Conservation (phyloP, 805 yeast species). For the Myxozyma melibiosi region DNA sequence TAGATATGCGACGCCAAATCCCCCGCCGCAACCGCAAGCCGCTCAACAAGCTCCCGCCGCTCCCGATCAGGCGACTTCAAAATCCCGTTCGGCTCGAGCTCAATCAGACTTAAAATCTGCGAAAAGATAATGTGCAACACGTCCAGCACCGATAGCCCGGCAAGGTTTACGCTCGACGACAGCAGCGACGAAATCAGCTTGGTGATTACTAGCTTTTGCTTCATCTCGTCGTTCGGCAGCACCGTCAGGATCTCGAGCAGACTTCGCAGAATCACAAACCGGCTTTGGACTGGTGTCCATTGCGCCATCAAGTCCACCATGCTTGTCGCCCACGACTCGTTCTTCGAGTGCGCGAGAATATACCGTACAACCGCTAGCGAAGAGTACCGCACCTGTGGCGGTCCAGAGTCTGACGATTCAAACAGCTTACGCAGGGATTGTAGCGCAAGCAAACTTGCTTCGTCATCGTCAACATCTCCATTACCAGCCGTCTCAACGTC, state of each 20-base stretch:
- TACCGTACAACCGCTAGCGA: constrained; percentile 56
- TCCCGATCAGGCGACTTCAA: constrained; percentile 1
- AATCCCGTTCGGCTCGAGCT: constrained; percentile 10
- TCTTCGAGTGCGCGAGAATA: constrained; percentile 42
- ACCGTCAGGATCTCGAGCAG: constrained; percentile 33
- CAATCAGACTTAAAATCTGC: constrained; percentile 45
- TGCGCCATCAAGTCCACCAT: constrained; percentile 67
- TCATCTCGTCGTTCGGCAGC: constrained; percentile 27
- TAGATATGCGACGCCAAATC: constrained; percentile 76
- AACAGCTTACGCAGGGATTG: constrained; percentile 61
- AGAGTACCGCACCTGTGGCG: constrained; percentile 61
- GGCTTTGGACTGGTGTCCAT: constrained; percentile 78
- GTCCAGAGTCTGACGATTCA: constrained; percentile 50
- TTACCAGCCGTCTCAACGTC: constrained; percentile 1
- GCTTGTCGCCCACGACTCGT: constrained; percentile 53
- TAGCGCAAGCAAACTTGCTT: constrained; percentile 29
- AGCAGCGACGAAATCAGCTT: constrained; percentile 59
- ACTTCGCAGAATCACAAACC: constrained; percentile 62
- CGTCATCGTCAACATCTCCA: constrained; percentile 12
- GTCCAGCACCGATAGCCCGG: constrained; percentile 85
- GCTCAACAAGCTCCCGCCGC: constrained; percentile 41
- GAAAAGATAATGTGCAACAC: constrained; percentile 41
- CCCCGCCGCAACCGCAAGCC: constrained; percentile 62
- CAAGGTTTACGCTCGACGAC: constrained; percentile 77
- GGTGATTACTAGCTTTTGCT: constrained; percentile 47